Base-by-base conservation (phyloP, 495 filamentous ascomycete species). In the Trichoderma orchidacearum region DNA sequence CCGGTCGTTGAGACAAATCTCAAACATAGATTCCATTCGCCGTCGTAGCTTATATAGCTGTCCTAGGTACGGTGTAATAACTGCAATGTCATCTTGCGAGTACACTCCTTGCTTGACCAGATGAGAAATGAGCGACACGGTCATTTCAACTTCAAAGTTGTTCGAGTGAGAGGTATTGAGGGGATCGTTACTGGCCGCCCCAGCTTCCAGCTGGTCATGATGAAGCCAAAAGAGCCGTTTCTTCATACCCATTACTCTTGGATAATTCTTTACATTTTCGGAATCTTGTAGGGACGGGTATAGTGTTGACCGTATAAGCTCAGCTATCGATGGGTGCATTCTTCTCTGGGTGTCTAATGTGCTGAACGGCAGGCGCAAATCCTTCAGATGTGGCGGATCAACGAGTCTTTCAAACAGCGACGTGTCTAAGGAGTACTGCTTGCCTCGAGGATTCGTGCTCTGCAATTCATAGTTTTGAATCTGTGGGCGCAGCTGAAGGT, bases 61-160 rank as follows among this genome's bases (percentile, higher is more conserved):
- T 9, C 85, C 84, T 7, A 84, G 65, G 61, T 90, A 90, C 0
- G 86, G 89, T 1, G 88, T 90, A 1, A 94, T 60, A 8, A 95
- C 81, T 2, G 88, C 86, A 64, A 95, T 91, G 52, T 94, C 86
- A 0, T 75, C 72, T 1, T 62, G 68, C 3, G 61, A 59, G 60
- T 92, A 92, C 1, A 61, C 62, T 3, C 86, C 85, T 61, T 94
- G 88, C 1, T 71, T 71, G n/a, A 88, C 69, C 8, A 95, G 74
- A 66, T 95, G 87, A 3, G 75, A 75, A 2, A 93, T 83, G 1
- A 94, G 68, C 9, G 80, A 72, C 34, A 74, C 70, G 0, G 76
- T 75, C 77, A 93, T 82, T 1, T 83, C 71, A 3, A 89, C 70
- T 64, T 95, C 89, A 41, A 72, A 82, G 5, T 72, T 67, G 63